Evolutionary conservation across 352 stramenopile species (phyloP), one percentile per base, ranked within the genome.

Genomic region (Phytopythium boreale): DNA sequence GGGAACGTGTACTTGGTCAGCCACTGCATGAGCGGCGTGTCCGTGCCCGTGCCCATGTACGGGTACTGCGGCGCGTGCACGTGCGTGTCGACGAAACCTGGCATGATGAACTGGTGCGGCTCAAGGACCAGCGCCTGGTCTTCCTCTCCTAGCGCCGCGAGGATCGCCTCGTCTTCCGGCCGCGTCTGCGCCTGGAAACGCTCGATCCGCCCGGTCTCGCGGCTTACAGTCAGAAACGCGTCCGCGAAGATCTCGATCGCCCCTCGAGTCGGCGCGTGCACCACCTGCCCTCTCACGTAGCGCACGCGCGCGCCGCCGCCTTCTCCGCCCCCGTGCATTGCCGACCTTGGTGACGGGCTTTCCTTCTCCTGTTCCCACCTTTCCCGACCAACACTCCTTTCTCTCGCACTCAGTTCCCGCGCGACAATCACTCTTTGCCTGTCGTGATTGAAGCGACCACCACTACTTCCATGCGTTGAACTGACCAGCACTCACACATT

Each of bases 1-100:
- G 90, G 93, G 69, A 98, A 98, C 24, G 93, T 97, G 75, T 97
- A 97, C 44, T 76, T 89, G 44, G 88, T 76, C 47, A 98, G 77
- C 93, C 93, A 98, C 50, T 90, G 72, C 87, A 98, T 90, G n/a
- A 98, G 77, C 27, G 87, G 87, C 49, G 82, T 74, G 76, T 98
- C 89, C 29, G 88, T 96, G 55, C 81, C 91, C 39, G 90, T 97
- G 56, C 93, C 93, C n/a, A 79, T 84, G 64, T 82, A 97, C 14
- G 75, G 73, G 64, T 95, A 97, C 74, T 98, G 92, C 10, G 92
- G 87, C n/a, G 92, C 92, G 68, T 98, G 92, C 50, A 95, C 83
- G 71, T 98, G 92, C 15, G 82, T 88, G 76, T 98, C 92, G 52
- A 98, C 66, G 65, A 98, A 95, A 56, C 92, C 92, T 20, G 92